Base-by-base conservation (phyloP, 345 rosid species). In the Boechera divaricarpa region DNA sequence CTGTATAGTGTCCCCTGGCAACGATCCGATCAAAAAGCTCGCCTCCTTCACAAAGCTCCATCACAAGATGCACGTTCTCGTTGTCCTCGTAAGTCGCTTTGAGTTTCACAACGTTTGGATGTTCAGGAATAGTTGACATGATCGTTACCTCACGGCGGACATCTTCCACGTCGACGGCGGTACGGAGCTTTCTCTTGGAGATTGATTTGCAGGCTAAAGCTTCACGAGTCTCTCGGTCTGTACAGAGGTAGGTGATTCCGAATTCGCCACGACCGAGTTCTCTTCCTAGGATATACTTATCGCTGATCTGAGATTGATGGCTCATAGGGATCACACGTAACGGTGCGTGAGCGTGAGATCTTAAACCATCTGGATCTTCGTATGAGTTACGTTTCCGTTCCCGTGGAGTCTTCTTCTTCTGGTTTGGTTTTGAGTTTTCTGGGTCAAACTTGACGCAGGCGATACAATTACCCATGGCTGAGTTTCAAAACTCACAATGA, bases 31-130 rank as follows among this genome's bases (percentile, higher is more conserved):
- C 98, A 15, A 94, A 94, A 35, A 94, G 85, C 84, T 94, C 98
- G 0, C 98, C 98, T 62, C 98, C 98, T 76, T 91, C 97, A 28
- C 98, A 94, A 33, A 94, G 83, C 86, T 94, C 98, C 98, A 91
- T 91, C 52, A 91, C 98, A 75, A 94, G 80, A 76, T 94, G 97
- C 39, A 94, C 98, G 64, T 94, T 94, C 77, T 94, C 98, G 45
- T 75, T 66, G 45, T 94, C 98, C 85, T 94, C 98, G 3, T 92
- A 94, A 0, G 98, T 90, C 26, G 98, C 98, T 76, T 79, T 94
- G 63, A 94, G 87, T 82, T 88, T 92, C 52, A 94, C 94, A 16
- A 94, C 82, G 58, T 94, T 92, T 0, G 91, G 87, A 56, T 94
- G 97, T 16, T 90, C 85, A 0, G 98, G 98, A 10, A 94, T 62